Percentiles rank a stretch among this genome's conserved stretches.
phyloP scores from a whole-genome alignment of 2,329 filamentous ascomycete species.

The Ceratocystis eucalypticola region DNA sequence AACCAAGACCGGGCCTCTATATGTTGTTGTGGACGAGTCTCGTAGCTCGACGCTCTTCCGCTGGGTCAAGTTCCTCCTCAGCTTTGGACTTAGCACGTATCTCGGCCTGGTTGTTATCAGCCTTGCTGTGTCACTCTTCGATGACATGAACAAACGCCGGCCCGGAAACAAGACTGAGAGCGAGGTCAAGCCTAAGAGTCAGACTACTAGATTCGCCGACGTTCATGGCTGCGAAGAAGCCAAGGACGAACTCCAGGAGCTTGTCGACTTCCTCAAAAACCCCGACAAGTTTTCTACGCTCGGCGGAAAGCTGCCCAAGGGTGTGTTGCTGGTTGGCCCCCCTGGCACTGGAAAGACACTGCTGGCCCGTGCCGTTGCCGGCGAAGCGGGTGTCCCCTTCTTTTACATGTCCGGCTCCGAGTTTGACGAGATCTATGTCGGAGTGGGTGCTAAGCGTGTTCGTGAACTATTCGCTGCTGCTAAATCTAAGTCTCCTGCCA shows the following conservation, averaged over 20 bases:
- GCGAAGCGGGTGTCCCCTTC: slow-evolving; percentile 94
- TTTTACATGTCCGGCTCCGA: slow-evolving; percentile 99
- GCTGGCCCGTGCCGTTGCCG: slow-evolving; percentile 85
- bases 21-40: slow-evolving; percentile 91
- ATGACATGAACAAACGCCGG: slow-evolving; percentile 63
- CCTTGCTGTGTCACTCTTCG: slow-evolving; percentile 49
- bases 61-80: slow-evolving; percentile 76
- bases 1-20: slow-evolving; percentile 70
- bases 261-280: slow-evolving; percentile 90
- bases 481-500: slow-evolving; percentile 73
- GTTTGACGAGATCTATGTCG: slow-evolving; percentile 97
- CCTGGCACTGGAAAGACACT: slow-evolving; percentile 97
- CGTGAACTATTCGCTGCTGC: slow-evolving; percentile 81
- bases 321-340: slow-evolving; percentile 85
- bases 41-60: slow-evolving; percentile 67
- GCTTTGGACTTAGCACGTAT: slow-evolving; percentile 68
- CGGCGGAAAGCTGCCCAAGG: slow-evolving; percentile 92
- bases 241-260: slow-evolving; percentile 92
- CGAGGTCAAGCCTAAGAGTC: slow-evolving; percentile 83
- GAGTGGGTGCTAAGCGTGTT: slow-evolving; percentile 90
- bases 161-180: slow-evolving; percentile 59
- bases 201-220: slow-evolving; percentile 80
- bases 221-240: slow-evolving; percentile 97
- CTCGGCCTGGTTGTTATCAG: slow-evolving; percentile 66
- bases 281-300: slow-evolving; percentile 87